Percentiles rank a stretch among this genome's conserved stretches.
Evolutionary conservation across 179 eudicot species (phyloP).

Genomic region (Patellifolia procumbens): DNA sequence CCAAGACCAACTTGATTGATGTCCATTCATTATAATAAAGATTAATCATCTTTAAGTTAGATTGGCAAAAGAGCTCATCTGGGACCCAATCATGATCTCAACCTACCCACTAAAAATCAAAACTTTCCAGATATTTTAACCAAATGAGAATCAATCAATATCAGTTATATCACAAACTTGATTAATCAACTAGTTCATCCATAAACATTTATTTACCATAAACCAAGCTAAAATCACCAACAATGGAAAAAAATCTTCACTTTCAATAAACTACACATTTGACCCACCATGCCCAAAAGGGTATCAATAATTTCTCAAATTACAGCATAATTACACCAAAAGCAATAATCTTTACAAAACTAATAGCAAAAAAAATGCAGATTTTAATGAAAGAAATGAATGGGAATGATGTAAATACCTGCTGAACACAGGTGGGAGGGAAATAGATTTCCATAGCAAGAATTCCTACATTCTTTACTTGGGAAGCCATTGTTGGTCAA

Average conservation of each 20-base stretch:
- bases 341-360: background rate
- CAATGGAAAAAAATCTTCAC: background rate
- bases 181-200: slow-evolving; percentile 1
- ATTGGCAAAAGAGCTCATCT: slow-evolving; percentile 6
- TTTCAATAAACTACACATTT: background rate
- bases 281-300: too few relatives aligned
- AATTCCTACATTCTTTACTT: slow-evolving; percentile 73
- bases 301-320: background rate
- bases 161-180: background rate
- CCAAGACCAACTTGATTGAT: background rate
- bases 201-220: background rate
- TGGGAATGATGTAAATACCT: slow-evolving; percentile 41
- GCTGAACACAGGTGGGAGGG: slow-evolving; percentile 85
- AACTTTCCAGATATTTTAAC: background rate
- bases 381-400: background rate
- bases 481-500: slow-evolving; percentile 15
- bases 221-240: background rate
- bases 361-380: background rate
- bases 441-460: slow-evolving; percentile 95
- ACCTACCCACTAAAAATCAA: slow-evolving; percentile 13
- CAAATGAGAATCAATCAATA: background rate
- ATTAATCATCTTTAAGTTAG: background rate
- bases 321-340: background rate
- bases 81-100: slow-evolving; percentile 15
- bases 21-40: background rate